These are phyloP conservation scores for Chernovozyma sophiae-reginae DNA, from an alignment of 1,139 yeast genomes.

Conservation along the genomic window DNA sequence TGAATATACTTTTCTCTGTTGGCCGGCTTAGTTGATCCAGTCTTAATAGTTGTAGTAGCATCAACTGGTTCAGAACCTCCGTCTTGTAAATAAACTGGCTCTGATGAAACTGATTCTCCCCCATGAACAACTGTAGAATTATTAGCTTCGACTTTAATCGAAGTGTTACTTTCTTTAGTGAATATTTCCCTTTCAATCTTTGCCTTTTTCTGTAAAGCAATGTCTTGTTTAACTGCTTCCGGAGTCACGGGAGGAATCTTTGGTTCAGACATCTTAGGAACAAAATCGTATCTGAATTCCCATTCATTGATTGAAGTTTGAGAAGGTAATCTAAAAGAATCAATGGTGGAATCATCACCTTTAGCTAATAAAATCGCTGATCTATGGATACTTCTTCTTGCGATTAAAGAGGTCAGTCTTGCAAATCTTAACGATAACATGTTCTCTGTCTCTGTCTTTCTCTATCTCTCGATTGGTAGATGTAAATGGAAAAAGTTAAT, in stretches of 20 bases:
- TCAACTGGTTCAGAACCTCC: slow-evolving; percentile 28
- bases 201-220: slow-evolving; percentile 39
- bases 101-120: slow-evolving; percentile 37
- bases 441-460: too few relatives aligned
- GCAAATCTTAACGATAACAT: neutral
- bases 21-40: slow-evolving; percentile 25
- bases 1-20: slow-evolving; percentile 43
- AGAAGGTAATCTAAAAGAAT: slow-evolving; percentile 42
- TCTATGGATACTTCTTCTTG: slow-evolving; percentile 10
- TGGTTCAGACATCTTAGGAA: slow-evolving; percentile 41
- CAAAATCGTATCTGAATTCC: slow-evolving; percentile 51
- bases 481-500: too few relatives aligned
- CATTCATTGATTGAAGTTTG: slow-evolving; percentile 47
- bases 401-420: neutral
- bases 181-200: slow-evolving; percentile 41
- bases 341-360: slow-evolving; percentile 45
- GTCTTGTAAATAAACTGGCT: slow-evolving; percentile 40
- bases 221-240: slow-evolving; percentile 48
- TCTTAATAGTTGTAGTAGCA: slow-evolving; percentile 11
- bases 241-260: slow-evolving; percentile 51
- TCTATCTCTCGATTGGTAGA: too few relatives aligned
- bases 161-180: slow-evolving; percentile 31
- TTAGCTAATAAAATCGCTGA: slow-evolving; percentile 23
- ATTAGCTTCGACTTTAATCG: slow-evolving; percentile 45
- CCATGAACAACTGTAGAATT: slow-evolving; percentile 41